These are phyloP conservation scores for Persicaria tinctoria DNA, from an alignment of 148 eudicot species.

Conservation along the genomic window DNA sequence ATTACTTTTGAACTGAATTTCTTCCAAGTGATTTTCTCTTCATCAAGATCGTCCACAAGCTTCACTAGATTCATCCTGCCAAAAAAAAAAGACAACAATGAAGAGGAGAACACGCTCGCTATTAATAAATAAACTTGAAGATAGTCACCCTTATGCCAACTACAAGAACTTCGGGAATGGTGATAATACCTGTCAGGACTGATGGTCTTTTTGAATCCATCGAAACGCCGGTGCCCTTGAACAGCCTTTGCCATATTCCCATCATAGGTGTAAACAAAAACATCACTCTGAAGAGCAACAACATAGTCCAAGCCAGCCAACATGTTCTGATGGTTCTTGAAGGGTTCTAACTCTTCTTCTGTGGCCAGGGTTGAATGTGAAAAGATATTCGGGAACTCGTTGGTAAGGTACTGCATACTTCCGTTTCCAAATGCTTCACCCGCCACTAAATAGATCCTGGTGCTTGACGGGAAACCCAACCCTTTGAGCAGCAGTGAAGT, in stretches of 20 bases:
- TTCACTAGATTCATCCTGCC: slow-evolving; percentile 81
- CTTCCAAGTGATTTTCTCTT: slow-evolving; percentile 66
- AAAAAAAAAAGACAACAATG: slow-evolving; percentile 1
- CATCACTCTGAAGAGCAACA: slow-evolving; percentile 89
- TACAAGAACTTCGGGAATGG: background rate
- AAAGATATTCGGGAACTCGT: slow-evolving; percentile 69
- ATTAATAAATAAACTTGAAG: background rate
- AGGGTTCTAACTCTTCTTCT: slow-evolving; percentile 65
- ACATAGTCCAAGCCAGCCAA: slow-evolving; percentile 90
- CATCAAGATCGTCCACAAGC: slow-evolving; percentile 65
- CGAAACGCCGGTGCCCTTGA: slow-evolving; percentile 92
- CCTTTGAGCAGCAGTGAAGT: slow-evolving; percentile 80
- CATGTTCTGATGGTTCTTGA: slow-evolving; percentile 87
- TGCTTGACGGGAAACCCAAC: slow-evolving; percentile 63
- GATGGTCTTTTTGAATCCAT: slow-evolving; percentile 81
- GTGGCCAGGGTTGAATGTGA: slow-evolving; percentile 74
- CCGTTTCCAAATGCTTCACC: slow-evolving; percentile 97
- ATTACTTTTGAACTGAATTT: slow-evolving; percentile 67
- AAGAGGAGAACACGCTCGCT: background rate
- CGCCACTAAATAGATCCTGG: slow-evolving; percentile 86
- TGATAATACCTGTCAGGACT: slow-evolving; percentile 74
- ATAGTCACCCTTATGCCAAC: background rate
- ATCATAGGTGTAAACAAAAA: slow-evolving; percentile 84
- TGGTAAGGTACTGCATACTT: slow-evolving; percentile 62
- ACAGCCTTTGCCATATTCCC: slow-evolving; percentile 99